Evolutionary conservation across 169 alveolate species (phyloP).

Genomic region (Babesia bovis): DNA sequence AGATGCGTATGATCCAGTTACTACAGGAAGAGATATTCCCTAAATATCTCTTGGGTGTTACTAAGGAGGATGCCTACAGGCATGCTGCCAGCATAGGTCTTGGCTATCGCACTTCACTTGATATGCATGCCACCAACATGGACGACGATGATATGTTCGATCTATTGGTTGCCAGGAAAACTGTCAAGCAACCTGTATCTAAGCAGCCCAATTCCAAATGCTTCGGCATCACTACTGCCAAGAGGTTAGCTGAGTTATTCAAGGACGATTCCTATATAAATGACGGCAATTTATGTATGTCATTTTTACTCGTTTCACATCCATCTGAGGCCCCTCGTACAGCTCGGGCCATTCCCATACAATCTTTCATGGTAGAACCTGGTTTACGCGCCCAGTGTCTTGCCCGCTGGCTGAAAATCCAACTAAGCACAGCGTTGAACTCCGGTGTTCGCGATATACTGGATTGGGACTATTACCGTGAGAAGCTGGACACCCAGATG

Average conservation of each 20-base stretch:
- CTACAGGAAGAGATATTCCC: constrained; percentile 96
- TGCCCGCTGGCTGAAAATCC: constrained; percentile 81
- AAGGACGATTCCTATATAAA: constrained; percentile 81
- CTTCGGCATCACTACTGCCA: constrained; percentile 93
- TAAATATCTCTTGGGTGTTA: constrained; percentile 90
- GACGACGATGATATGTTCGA: constrained; percentile 90
- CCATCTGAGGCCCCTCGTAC: constrained; percentile 92
- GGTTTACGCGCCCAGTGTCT: constrained; percentile 76
- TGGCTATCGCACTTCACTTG: constrained; percentile 89
- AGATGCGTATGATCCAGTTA: constrained; percentile 93
- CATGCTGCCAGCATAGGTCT: constrained; percentile 92
- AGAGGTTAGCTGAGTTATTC: constrained; percentile 90
- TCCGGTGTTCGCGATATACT: constrained; percentile 88
- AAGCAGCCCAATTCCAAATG: constrained; percentile 92
- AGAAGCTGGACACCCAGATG: constrained; percentile 90
- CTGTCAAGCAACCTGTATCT: constrained; percentile 85
- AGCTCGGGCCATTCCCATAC: constrained; percentile 95
- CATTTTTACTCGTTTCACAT: constrained; percentile 88
- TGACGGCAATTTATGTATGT: constrained; percentile 83
- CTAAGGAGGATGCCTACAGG: constrained; percentile 91
- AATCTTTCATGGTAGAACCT: constrained; percentile 85
- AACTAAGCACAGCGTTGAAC: constrained; percentile 81
- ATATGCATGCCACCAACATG: constrained; percentile 87
- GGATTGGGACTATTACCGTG: constrained; percentile 97
- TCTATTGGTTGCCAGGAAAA: constrained; percentile 89